A percentile compares a stretch with the other conserved stretches of the same genome.
phyloP scores from a whole-genome alignment of 495 filamentous ascomycete species.

The Neurospora sp. region DNA sequence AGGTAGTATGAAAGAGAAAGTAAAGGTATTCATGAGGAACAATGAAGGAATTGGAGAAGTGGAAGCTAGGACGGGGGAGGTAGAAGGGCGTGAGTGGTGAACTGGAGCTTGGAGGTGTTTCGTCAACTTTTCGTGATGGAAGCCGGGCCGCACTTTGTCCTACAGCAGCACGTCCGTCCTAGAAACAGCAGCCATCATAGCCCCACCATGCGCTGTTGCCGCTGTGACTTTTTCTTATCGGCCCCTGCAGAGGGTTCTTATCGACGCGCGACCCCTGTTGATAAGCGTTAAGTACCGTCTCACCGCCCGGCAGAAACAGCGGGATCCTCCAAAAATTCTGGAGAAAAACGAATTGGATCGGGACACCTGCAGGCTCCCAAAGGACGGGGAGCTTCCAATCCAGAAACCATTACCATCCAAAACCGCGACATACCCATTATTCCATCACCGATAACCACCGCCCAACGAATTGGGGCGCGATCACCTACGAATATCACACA shows the following conservation, averaged over 20 bases:
- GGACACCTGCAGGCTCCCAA: background rate
- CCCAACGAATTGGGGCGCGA: background rate
- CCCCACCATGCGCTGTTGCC: background rate
- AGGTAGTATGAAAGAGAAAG: background rate
- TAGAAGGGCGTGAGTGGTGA: background rate
- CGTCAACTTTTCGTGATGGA: background rate
- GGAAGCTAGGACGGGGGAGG: background rate
- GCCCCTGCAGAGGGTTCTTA: conserved; percentile 12
- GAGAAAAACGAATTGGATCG: background rate
- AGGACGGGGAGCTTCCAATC: conserved; percentile 1
- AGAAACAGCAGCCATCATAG: background rate
- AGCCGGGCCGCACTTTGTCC: background rate
- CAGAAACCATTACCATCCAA: background rate
- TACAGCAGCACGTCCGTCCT: background rate
- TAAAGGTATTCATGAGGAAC: background rate
- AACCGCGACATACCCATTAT: background rate
- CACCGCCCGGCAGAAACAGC: conserved; percentile 24
- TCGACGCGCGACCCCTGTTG: conserved; percentile 10
- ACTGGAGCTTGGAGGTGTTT: background rate
- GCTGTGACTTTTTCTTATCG: conserved; percentile 13
- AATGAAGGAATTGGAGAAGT: background rate
- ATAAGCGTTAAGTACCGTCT: conserved; percentile 7
- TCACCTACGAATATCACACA: background rate
- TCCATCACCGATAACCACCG: background rate
- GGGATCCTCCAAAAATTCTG: conserved; percentile 24